Percentiles rank a stretch among this genome's conserved stretches.
phyloP scores from a whole-genome alignment of 2,329 filamentous ascomycete genomes.

The Didymella keratinophila region DNA sequence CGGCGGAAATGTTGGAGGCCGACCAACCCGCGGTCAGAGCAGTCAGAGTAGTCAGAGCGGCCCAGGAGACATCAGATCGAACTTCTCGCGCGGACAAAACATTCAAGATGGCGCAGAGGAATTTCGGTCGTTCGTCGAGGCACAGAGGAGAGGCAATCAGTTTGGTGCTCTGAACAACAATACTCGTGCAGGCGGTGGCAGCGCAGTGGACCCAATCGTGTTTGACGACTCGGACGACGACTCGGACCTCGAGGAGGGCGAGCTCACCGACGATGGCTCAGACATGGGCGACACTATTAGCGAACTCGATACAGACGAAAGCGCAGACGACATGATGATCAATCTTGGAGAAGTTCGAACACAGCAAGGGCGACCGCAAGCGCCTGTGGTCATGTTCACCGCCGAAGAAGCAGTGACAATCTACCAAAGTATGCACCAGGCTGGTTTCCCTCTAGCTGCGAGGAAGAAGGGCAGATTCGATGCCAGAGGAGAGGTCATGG shows the following conservation, averaged over 20 bases:
- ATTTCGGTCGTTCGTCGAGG: constrained; percentile 18
- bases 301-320: constrained; percentile 26
- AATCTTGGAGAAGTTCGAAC: constrained; percentile 28
- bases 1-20: constrained; percentile 28
- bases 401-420: constrained; percentile 27
- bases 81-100: constrained; percentile 5
- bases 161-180: constrained; percentile 27
- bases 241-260: constrained; percentile 25
- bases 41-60: constrained; percentile 10
- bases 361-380: constrained; percentile 4
- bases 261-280: constrained; percentile 24
- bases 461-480: constrained; percentile 25
- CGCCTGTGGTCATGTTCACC: constrained; percentile 33
- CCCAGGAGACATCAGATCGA: constrained; percentile 7
- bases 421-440: constrained; percentile 25
- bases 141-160: constrained; percentile 18
- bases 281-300: constrained; percentile 16
- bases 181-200: constrained; percentile 16
- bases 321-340: constrained; percentile 32
- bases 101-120: constrained; percentile 14
- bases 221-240: constrained; percentile 23
- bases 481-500: constrained; percentile 16
- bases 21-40: constrained; percentile 11
- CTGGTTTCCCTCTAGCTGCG: constrained; percentile 27
- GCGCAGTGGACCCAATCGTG: constrained; percentile 21